These are phyloP conservation scores for Cucumis hystrix DNA, from an alignment of 306 rosid species.

Conservation along the genomic window DNA sequence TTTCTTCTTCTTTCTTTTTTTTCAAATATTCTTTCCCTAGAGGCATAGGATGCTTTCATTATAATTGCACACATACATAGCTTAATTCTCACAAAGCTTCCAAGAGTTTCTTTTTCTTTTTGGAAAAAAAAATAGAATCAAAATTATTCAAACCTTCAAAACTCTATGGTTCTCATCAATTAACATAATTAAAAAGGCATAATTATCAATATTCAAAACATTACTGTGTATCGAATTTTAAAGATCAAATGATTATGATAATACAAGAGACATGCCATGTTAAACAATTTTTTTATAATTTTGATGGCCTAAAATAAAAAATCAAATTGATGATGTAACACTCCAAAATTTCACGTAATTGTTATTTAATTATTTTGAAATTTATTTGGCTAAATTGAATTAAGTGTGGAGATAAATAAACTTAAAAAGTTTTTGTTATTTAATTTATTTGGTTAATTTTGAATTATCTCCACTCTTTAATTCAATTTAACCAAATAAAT, in stretches of 20 bases:
- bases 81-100: not conserved
- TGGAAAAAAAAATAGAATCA: too few relatives aligned
- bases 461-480: too few relatives aligned
- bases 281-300: not conserved
- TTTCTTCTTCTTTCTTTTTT: not conserved
- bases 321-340: not conserved
- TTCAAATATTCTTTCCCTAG: not conserved
- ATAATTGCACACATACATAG: not conserved
- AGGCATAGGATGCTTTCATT: not conserved
- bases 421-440: too few relatives aligned
- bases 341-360: too few relatives aligned
- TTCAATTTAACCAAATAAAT: too few relatives aligned
- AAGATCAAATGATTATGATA: not conserved
- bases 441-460: too few relatives aligned
- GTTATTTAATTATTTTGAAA: too few relatives aligned
- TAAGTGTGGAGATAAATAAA: too few relatives aligned
- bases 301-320: not conserved
- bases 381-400: too few relatives aligned
- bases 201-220: not conserved
- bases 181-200: not conserved
- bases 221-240: not conserved
- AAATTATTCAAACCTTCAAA: not conserved
- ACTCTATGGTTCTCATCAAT: not conserved
- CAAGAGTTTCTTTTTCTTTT: not conserved
- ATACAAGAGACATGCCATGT: not conserved